Evolutionary conservation across 345 rosid genomes (phyloP).

Genomic region (Toxicodendron radicans): DNA sequence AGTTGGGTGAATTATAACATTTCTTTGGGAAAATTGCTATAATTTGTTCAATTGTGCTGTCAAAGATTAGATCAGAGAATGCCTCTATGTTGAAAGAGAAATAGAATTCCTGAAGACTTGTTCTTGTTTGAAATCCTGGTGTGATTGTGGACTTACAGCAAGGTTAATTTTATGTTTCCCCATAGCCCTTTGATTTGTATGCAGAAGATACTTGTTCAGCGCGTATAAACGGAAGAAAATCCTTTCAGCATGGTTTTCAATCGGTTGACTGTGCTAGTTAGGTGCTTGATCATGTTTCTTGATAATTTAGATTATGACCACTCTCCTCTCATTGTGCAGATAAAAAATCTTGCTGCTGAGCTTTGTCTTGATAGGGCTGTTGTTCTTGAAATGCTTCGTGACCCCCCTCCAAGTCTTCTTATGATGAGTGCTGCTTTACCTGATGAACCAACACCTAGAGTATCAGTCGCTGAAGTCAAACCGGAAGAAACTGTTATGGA

Average conservation of each 20-base stretch:
- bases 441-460: conserved; percentile 48
- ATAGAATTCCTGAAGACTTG: background rate
- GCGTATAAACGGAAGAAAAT: background rate
- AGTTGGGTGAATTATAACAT: background rate
- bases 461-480: conserved; percentile 38
- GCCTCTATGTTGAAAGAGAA: background rate
- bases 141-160: background rate
- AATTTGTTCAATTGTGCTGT: background rate
- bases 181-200: background rate
- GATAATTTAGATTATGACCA: conserved; percentile 8
- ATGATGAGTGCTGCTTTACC: conserved; percentile 80
- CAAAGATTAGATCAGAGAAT: background rate
- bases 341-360: conserved; percentile 80
- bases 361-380: conserved; percentile 81
- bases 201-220: background rate
- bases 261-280: background rate
- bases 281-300: background rate
- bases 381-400: conserved; percentile 81
- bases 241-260: background rate
- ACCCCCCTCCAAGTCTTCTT: conserved; percentile 80
- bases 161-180: background rate
- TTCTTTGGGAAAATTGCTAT: background rate
- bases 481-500: conserved; percentile 30
- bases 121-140: background rate
- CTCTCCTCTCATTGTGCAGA: conserved; percentile 42